Evolutionary conservation across 1,284 basidiomycete species (phyloP).

Genomic region (Chalciporus piperatoides): DNA sequence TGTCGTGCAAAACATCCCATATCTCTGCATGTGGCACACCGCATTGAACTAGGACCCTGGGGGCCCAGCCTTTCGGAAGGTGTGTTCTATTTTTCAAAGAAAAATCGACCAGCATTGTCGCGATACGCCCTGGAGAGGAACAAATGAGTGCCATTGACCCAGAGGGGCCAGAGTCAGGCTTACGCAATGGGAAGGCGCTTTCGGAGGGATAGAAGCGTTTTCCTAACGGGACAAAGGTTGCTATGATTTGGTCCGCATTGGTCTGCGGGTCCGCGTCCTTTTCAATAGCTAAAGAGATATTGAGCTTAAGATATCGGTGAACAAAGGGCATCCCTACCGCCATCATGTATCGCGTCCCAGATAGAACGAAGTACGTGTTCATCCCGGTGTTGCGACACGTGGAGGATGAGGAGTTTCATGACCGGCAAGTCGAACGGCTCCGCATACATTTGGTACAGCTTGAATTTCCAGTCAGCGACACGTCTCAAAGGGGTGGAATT

Average conservation of each 20-base stretch:
- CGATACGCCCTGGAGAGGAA: slow-evolving; percentile 55
- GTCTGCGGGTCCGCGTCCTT: slow-evolving; percentile 46
- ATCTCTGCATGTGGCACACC: slow-evolving; percentile 73
- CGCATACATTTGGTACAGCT: slow-evolving; percentile 90
- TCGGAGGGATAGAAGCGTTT: slow-evolving; percentile 89
- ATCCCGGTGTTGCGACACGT: slow-evolving; percentile 91
- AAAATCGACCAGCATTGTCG: slow-evolving; percentile 68
- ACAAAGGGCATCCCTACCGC: slow-evolving; percentile 46
- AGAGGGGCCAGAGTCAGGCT: slow-evolving; percentile 25
- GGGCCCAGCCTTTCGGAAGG: slow-evolving; percentile 74
- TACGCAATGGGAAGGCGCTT: slow-evolving; percentile 83
- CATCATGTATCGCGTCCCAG: slow-evolving; percentile 85
- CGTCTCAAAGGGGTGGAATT: background rate
- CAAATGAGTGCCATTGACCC: slow-evolving; percentile 5
- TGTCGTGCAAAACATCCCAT: slow-evolving; percentile 82
- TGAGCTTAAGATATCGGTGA: slow-evolving; percentile 4
- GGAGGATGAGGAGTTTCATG: slow-evolving; percentile 87
- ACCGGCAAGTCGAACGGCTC: slow-evolving; percentile 82
- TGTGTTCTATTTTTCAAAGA: slow-evolving; percentile 57
- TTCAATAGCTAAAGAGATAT: slow-evolving; percentile 41
- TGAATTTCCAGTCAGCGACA: slow-evolving; percentile 14
- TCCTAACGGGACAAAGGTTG: slow-evolving; percentile 67
- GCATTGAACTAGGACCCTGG: slow-evolving; percentile 72
- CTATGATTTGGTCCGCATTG: slow-evolving; percentile 59
- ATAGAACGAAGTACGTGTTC: slow-evolving; percentile 77